Percentiles rank a stretch among this genome's conserved stretches.
phyloP scores from a whole-genome alignment of 2,329 filamentous ascomycete species.

The Cryoendolithus antarcticus region DNA sequence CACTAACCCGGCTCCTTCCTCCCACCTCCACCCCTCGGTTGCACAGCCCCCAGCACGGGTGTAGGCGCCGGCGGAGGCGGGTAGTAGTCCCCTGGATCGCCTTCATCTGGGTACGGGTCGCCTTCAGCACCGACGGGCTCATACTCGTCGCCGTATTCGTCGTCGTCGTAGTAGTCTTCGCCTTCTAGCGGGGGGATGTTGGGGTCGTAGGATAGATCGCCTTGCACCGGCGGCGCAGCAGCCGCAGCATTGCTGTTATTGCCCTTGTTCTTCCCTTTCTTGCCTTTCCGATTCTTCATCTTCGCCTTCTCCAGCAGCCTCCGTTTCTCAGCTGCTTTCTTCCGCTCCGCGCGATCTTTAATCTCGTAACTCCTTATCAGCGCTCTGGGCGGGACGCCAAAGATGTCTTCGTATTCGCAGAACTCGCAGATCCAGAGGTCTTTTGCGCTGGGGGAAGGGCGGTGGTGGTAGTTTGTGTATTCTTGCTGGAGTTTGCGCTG shows the following conservation, averaged over 20 bases:
- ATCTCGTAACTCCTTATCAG: slow-evolving; percentile 87
- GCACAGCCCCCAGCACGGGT: too few relatives aligned
- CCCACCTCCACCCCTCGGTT: too few relatives aligned
- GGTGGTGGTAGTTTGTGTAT: slow-evolving; percentile 63
- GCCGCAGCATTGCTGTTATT: slow-evolving; percentile 13
- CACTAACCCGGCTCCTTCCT: too few relatives aligned
- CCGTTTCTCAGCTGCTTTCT: slow-evolving; percentile 74
- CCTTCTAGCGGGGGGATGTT: slow-evolving; percentile 17
- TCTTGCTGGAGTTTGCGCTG: slow-evolving; percentile 67
- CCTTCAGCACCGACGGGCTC: slow-evolving; percentile 11
- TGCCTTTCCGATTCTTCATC: slow-evolving; percentile 80
- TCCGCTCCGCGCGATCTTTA: slow-evolving; percentile 76
- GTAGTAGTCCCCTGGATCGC: slow-evolving; percentile 11
- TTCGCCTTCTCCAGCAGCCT: slow-evolving; percentile 84
- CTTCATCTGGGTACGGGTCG: slow-evolving; percentile 8
- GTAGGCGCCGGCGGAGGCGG: slow-evolving; percentile 13
- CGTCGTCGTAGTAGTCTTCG: slow-evolving; percentile 21
- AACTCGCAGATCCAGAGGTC: slow-evolving; percentile 96
- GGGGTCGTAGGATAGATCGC: slow-evolving; percentile 16
- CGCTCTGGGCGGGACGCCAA: slow-evolving; percentile 72
- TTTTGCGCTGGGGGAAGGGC: slow-evolving; percentile 44
- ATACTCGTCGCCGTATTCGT: slow-evolving; percentile 18
- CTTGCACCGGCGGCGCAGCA: slow-evolving; percentile 3
- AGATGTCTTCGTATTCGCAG: slow-evolving; percentile 94
- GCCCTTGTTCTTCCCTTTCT: slow-evolving; percentile 57